A percentile compares a stretch with the other conserved stretches of the same genome.
Evolutionary conservation across 2,329 filamentous ascomycete genomes (phyloP).

Genomic region (Endoconidiophora polonica): DNA sequence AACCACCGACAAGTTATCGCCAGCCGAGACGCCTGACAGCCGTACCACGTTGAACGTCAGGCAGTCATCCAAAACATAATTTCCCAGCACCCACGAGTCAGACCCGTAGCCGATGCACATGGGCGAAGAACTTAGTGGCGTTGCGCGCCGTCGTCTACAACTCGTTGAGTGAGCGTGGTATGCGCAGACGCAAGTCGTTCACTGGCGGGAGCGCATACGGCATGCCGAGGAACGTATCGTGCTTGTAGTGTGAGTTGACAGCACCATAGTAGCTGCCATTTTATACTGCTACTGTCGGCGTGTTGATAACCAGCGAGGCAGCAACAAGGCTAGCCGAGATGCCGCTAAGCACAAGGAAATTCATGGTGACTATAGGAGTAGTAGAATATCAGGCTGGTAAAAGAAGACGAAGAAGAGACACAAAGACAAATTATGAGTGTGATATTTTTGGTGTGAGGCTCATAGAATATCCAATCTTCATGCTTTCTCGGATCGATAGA

Average conservation of each 20-base stretch:
- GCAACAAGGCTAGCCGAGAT: not conserved
- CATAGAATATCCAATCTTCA: too few relatives aligned
- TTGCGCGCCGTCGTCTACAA: conserved; percentile 25
- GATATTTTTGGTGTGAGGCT: too few relatives aligned
- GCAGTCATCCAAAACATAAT: conserved; percentile 17
- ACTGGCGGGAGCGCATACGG: conserved; percentile 38
- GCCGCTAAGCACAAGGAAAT: too few relatives aligned
- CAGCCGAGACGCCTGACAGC: conserved; percentile 14
- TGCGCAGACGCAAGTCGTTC: conserved; percentile 34
- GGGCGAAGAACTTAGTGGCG: conserved; percentile 29
- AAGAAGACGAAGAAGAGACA: too few relatives aligned
- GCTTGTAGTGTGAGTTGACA: conserved; percentile 19
- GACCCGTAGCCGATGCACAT: conserved; percentile 35
- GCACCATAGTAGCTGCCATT: conserved; percentile 33
- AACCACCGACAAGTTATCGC: conserved; percentile 15
- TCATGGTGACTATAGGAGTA: too few relatives aligned
- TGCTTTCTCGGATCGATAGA: too few relatives aligned
- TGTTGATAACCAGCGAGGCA: not conserved
- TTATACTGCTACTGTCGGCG: conserved; percentile 3
- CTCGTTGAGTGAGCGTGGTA: conserved; percentile 31
- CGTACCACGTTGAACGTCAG: conserved; percentile 19
- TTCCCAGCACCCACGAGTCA: conserved; percentile 15
- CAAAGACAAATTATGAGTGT: too few relatives aligned
- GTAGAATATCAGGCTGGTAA: too few relatives aligned
- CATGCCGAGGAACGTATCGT: conserved; percentile 37